Percentiles rank a stretch among this genome's conserved stretches.
These are phyloP conservation scores for Magnolia sinica DNA, from an alignment of 164 flowering plant species.

Conservation along the genomic window DNA sequence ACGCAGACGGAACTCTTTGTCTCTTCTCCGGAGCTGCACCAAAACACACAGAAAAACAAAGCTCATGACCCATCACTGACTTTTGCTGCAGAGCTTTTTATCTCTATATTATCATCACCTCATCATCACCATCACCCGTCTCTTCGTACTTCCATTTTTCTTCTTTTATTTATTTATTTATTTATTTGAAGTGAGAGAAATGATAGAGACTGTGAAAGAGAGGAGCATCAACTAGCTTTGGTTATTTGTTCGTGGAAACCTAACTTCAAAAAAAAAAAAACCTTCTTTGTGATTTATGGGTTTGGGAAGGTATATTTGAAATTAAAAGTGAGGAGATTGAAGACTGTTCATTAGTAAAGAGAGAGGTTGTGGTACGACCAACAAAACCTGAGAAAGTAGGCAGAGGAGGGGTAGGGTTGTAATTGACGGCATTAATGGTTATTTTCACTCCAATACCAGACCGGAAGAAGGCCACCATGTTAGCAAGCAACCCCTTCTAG, in stretches of 20 bases:
- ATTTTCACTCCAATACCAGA: neutral
- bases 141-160: neutral
- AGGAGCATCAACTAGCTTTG: neutral
- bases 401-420: neutral
- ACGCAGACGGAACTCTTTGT: constrained; percentile 99
- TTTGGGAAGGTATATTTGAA: too few relatives aligned
- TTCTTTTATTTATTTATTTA: too few relatives aligned
- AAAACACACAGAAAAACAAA: constrained; percentile 5
- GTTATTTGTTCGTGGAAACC: neutral
- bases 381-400: neutral
- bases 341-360: neutral
- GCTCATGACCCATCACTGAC: constrained; percentile 10
- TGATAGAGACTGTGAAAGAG: neutral
- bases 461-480: neutral
- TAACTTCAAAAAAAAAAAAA: neutral
- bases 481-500: neutral
- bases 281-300: too few relatives aligned
- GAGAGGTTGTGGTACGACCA: neutral
- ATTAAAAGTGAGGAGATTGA: too few relatives aligned
- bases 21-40: constrained; percentile 96
- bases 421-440: neutral
- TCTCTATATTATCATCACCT: constrained; percentile 19
- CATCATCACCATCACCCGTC: constrained; percentile 31
- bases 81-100: neutral
- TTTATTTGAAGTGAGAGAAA: neutral